Conservation (phyloP, 139 green algal genomes). For the Chlorella ohadii region DNA sequence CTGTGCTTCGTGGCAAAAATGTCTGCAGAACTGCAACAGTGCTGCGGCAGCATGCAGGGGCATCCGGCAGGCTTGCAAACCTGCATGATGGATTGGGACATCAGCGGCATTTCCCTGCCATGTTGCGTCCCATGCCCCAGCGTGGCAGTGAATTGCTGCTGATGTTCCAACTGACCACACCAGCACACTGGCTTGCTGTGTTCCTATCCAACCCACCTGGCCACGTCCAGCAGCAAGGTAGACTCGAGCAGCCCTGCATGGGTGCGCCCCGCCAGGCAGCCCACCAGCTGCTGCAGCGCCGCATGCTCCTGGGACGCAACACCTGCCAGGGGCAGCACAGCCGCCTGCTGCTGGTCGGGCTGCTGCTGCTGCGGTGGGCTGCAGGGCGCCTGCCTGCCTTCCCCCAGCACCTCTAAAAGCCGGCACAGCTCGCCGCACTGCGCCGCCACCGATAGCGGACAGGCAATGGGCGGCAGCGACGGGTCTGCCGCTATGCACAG, state of each 20-base stretch:
- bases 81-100: too few species aligned
- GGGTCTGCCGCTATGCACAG: neutral
- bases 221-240: neutral
- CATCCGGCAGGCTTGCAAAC: too few species aligned
- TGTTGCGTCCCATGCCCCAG: too few species aligned
- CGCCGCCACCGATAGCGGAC: neutral
- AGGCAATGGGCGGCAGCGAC: neutral
- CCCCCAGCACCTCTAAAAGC: neutral
- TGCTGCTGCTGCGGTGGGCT: neutral
- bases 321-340: neutral
- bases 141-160: too few species aligned
- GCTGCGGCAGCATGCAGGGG: too few species aligned
- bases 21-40: too few species aligned
- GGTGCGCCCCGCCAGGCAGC: conserved; percentile 11
- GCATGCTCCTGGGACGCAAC: conserved; percentile 5
- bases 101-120: too few species aligned
- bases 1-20: too few species aligned
- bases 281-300: conserved; percentile 17
- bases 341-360: neutral
- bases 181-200: neutral
- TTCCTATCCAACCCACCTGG: neutral
- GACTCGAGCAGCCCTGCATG: conserved; percentile 20
- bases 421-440: neutral
- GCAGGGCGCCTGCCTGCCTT: neutral
- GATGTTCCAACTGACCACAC: too few species aligned